Evolutionary conservation across 2,329 filamentous ascomycete genomes (phyloP).

Genomic region (Apiospora pterosperma): DNA sequence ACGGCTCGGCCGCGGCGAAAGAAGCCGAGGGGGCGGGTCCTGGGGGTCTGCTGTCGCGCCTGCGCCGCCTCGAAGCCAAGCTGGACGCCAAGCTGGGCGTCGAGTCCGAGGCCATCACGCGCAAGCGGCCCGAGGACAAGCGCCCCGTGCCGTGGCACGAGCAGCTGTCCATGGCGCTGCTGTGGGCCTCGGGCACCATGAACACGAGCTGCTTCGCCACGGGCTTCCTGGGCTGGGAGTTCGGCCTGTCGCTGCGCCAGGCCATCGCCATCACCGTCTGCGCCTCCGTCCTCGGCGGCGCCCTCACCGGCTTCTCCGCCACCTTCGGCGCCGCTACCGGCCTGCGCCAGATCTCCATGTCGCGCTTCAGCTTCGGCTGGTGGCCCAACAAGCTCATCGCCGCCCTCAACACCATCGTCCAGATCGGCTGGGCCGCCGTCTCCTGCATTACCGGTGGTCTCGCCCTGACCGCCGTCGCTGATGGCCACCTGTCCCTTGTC

Average conservation of each 20-base stretch:
- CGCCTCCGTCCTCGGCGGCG: slow-evolving; percentile 40
- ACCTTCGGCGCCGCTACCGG: slow-evolving; percentile 48
- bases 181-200: slow-evolving; percentile 50
- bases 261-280: slow-evolving; percentile 43
- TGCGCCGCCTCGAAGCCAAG: not conserved
- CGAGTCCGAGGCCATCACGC: slow-evolving; percentile 42
- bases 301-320: slow-evolving; percentile 45
- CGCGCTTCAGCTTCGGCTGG: slow-evolving; percentile 47
- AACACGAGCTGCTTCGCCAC: slow-evolving; percentile 49
- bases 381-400: slow-evolving; percentile 49
- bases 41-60: not conserved
- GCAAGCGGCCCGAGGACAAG: slow-evolving; percentile 43
- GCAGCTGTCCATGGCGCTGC: slow-evolving; percentile 40
- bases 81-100: slow-evolving; percentile 45
- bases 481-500: slow-evolving; percentile 40
- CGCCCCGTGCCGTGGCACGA: slow-evolving; percentile 23
- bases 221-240: slow-evolving; percentile 47
- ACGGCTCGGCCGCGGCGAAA: not conserved
- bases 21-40: not conserved
- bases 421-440: slow-evolving; percentile 50
- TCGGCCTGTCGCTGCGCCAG: slow-evolving; percentile 42
- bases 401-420: slow-evolving; percentile 44
- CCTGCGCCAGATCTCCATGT: slow-evolving; percentile 47
- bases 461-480: slow-evolving; percentile 42
- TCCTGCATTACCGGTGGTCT: slow-evolving; percentile 49